Conservation (phyloP, 352 stramenopile species). For the Thraustochytrium striatum region DNA sequence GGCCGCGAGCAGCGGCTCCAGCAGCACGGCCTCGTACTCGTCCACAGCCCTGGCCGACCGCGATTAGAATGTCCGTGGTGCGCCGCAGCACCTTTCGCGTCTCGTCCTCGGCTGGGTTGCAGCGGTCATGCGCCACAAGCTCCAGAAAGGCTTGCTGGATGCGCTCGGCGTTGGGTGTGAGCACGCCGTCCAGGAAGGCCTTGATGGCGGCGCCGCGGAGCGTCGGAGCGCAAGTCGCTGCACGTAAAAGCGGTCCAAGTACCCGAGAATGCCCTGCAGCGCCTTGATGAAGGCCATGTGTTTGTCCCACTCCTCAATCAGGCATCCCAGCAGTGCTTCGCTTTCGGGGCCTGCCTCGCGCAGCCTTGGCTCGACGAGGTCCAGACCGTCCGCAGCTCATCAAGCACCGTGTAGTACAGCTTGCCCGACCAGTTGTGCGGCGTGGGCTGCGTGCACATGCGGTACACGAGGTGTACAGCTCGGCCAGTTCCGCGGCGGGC, state of each 20-base stretch:
- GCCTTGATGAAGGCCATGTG: not conserved
- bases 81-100: not conserved
- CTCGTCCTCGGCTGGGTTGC: not conserved
- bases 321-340: not conserved
- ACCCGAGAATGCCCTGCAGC: constrained; percentile 2
- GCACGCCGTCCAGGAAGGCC: constrained; percentile 38
- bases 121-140: not conserved
- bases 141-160: not conserved
- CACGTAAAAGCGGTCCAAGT: constrained; percentile 42
- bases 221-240: constrained; percentile 9
- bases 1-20: not conserved
- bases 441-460: constrained; percentile 42
- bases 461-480: constrained; percentile 35
- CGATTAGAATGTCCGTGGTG: constrained; percentile 9
- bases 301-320: constrained; percentile 41
- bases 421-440: constrained; percentile 46
- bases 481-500: not conserved
- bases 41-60: constrained; percentile 6
- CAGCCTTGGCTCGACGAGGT: not conserved
- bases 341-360: not conserved
- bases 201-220: constrained; percentile 5
- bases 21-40: constrained; percentile 25
- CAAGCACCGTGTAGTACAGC: constrained; percentile 34
- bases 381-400: constrained; percentile 31
- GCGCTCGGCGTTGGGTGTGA: not conserved